phyloP scores from a whole-genome alignment of 306 rosid genomes.

The Aeschynomene evenia region DNA sequence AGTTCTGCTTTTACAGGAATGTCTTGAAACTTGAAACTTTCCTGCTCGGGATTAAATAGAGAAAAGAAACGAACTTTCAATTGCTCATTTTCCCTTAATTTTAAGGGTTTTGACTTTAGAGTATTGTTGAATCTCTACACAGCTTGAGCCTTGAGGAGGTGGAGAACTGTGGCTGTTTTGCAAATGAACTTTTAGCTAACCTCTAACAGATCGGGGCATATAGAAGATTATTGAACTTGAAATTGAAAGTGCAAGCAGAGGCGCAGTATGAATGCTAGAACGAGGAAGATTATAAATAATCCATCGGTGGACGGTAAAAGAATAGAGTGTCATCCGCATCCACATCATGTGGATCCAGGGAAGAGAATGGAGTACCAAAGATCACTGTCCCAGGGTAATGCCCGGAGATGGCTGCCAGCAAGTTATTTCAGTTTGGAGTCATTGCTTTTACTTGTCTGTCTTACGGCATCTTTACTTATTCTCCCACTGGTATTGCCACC shows the following conservation, averaged over 20 bases:
- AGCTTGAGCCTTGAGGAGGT: neutral
- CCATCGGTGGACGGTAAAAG: conserved; percentile 3
- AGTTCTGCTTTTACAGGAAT: neutral
- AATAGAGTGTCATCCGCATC: conserved; percentile 5
- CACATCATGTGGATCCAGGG: no score
- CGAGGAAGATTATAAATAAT: neutral
- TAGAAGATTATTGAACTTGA: neutral
- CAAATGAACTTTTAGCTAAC: conserved; percentile 12
- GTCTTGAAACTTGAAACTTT: neutral
- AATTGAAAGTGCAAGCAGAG: neutral
- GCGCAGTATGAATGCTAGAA: conserved; percentile 7
- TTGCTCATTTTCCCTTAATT: neutral
- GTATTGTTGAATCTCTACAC: neutral
- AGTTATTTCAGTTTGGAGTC: conserved; percentile 51
- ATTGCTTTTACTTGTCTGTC: conserved; percentile 44
- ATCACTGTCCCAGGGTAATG: conserved; percentile 39
- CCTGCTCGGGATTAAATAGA: neutral
- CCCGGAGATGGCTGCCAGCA: conserved; percentile 35
- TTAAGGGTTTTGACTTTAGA: neutral
- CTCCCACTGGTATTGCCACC: conserved; percentile 65
- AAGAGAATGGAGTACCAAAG: conserved; percentile 29
- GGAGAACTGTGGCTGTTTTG: neutral
- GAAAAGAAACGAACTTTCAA: neutral
- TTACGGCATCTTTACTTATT: conserved; percentile 47
- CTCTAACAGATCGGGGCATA: neutral